Base-by-base conservation (phyloP, 352 stramenopile species). In the Globisporangium megalacanthum region DNA sequence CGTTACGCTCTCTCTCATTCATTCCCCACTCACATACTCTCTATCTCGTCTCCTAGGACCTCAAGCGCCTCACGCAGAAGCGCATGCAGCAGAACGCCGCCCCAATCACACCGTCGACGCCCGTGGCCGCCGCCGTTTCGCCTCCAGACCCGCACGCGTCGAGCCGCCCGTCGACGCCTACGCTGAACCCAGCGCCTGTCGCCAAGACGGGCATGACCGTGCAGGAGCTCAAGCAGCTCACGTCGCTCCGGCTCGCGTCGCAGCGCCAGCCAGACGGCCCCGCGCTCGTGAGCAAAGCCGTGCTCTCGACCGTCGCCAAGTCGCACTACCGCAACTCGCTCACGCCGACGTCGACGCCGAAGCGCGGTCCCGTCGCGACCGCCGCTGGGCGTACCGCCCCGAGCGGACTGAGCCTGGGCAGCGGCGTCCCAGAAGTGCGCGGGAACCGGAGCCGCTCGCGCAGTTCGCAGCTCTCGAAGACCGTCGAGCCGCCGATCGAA, bases 171-270 rank as follows among this genome's bases (percentile, higher is more conserved):
- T 66, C 73, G 13, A 89, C 78, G 35, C 82, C 82, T 35, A 89
- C 78, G 56, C 71, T 89, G 48, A 83, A 84, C 61, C 78, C 64
- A 10, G 59, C 68, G 4, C 68, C 79, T 1, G 67, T 85, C 15
- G 61, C 83, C 3, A 93, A 93, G 65, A 88, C 77, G 0, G 83
- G 83, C 31, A 94, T 94, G 83, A 86, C 83, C 3, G 83, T 94
- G 35, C 83, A 94, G 59, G 83, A 94, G 58, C 70, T 94, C 25
- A 94, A 94, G 68, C 83, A 94, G 55, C 69, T 94, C 11, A 94
- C 83, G 53, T 83, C 76, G 55, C 59, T 94, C 56, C 81, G 83
- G 2, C 73, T 94, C 41, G 81, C 81, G 48, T 88, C 79, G 20
- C 81, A 91, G 60, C 77, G 83, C 49, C 77, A 85, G 41, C 84